Percentiles rank a stretch among this genome's conserved stretches.
phyloP scores from a whole-genome alignment of 352 stramenopile species.

The Pythium aphanidermatum region DNA sequence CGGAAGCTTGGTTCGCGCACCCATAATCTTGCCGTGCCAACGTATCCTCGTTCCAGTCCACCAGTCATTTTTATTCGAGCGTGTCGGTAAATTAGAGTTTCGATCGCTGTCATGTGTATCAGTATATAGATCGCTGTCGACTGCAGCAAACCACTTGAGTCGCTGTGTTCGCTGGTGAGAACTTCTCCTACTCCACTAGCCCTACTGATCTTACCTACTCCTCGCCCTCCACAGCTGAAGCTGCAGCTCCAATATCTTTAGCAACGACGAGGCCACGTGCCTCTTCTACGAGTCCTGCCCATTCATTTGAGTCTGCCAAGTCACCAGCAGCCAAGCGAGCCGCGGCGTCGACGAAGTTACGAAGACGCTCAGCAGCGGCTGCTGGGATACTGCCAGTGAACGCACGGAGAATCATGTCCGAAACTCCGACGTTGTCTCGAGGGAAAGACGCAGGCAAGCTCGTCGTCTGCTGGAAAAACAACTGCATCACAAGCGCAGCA shows the following conservation, averaged over 20 bases:
- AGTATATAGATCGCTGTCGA: too few relatives aligned
- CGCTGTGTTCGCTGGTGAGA: too few relatives aligned
- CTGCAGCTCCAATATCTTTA: slow-evolving; percentile 19
- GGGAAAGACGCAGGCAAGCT: slow-evolving; percentile 46
- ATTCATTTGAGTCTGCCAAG: background rate
- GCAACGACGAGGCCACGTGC: slow-evolving; percentile 13
- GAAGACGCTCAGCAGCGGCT: background rate
- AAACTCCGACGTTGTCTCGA: slow-evolving; percentile 24
- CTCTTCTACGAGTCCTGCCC: slow-evolving; percentile 7
- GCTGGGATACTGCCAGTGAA: slow-evolving; percentile 19
- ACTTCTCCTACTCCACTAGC: too few relatives aligned
- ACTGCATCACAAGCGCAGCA: slow-evolving; percentile 31
- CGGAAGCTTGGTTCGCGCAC: slow-evolving; percentile 17
- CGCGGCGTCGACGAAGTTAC: slow-evolving; percentile 2
- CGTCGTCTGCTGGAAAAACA: slow-evolving; percentile 70
- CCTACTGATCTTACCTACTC: too few relatives aligned
- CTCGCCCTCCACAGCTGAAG: background rate
- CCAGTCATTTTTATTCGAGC: too few relatives aligned
- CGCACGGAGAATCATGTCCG: slow-evolving; percentile 32
- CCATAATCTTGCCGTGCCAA: too few relatives aligned
- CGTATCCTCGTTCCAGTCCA: too few relatives aligned
- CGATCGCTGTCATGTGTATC: too few relatives aligned
- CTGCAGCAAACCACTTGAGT: too few relatives aligned
- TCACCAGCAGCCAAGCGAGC: slow-evolving; percentile 5
- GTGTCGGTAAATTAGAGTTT: too few relatives aligned